Conservation (phyloP, 768 basidiomycete species). For the Dendrothele bispora region DNA sequence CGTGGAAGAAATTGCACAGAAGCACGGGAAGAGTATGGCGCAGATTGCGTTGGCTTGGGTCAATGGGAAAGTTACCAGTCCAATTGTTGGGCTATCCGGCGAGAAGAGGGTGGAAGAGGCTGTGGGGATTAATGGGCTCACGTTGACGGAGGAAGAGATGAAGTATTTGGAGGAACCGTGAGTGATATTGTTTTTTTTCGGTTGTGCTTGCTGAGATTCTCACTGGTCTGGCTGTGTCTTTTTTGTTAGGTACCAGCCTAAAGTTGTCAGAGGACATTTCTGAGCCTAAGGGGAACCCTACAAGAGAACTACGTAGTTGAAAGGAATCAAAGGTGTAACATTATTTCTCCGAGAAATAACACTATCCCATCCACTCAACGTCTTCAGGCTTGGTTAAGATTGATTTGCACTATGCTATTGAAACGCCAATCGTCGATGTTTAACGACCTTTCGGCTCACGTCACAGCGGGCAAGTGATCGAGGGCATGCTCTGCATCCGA, state of each 20-base stretch:
- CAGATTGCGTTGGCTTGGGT: constrained; percentile 46
- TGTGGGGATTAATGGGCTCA: not conserved
- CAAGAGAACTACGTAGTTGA: no score
- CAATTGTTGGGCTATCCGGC: constrained; percentile 45
- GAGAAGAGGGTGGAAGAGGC: no score
- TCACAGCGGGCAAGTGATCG: no score
- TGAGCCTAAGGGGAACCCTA: no score
- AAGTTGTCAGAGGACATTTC: constrained; percentile 3
- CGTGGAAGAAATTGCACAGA: constrained; percentile 40
- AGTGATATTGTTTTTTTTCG: not conserved
- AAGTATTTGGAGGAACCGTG: constrained; percentile 5
- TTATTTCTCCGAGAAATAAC: no score
- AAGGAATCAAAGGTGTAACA: no score
- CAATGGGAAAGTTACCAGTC: constrained; percentile 36
- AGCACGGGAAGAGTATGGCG: constrained; percentile 38
- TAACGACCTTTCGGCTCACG: no score
- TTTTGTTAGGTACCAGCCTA: constrained; percentile 3
- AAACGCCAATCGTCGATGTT: no score
- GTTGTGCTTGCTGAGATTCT: not conserved
- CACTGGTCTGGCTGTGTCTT: not conserved
- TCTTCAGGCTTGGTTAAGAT: no score
- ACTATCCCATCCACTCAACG: no score
- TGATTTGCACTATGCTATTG: no score
- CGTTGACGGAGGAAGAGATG: not conserved
- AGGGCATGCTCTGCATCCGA: no score